phyloP scores from a whole-genome alignment of 352 stramenopile species.

The Pythium biforme region DNA sequence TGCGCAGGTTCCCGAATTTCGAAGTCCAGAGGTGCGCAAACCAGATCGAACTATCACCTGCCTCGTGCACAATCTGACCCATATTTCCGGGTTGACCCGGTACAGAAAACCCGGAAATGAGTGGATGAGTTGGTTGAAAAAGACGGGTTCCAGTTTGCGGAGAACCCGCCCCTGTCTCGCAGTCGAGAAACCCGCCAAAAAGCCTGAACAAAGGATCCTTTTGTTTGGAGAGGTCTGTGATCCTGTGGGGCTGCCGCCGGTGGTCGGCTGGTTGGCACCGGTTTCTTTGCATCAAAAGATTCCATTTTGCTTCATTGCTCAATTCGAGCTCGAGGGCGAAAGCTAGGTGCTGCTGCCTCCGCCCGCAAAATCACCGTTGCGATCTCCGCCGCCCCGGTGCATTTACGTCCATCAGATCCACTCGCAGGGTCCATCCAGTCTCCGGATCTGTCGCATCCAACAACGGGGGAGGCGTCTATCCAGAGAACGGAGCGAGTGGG shows the following conservation, averaged over 20 bases:
- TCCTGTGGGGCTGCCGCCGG: not conserved
- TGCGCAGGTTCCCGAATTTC: constrained; percentile 23
- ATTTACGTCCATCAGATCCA: no score
- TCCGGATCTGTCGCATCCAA: no score
- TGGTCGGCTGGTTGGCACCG: constrained; percentile 3
- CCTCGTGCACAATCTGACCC: not conserved
- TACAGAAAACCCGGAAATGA: not conserved
- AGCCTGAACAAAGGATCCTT: not conserved
- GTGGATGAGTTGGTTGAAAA: no score
- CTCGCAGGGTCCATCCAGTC: no score
- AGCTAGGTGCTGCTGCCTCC: not conserved
- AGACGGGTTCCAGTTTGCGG: not conserved
- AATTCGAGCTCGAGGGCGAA: constrained; percentile 17
- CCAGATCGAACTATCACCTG: constrained; percentile 11
- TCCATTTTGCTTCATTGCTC: constrained; percentile 21
- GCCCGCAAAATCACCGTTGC: not conserved
- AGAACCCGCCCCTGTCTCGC: no score
- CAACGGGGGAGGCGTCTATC: no score
- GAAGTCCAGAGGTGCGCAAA: constrained; percentile 24
- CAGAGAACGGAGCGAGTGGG: no score
- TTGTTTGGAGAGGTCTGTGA: not conserved
- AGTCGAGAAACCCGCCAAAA: not conserved
- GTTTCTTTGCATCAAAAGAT: constrained; percentile 2
- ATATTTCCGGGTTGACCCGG: no score
- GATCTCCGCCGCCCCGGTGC: no score